Evolutionary conservation across 2,329 filamentous ascomycete genomes (phyloP), one percentile per base, ranked within the genome.

Genomic region (Exophiala calicioides): DNA sequence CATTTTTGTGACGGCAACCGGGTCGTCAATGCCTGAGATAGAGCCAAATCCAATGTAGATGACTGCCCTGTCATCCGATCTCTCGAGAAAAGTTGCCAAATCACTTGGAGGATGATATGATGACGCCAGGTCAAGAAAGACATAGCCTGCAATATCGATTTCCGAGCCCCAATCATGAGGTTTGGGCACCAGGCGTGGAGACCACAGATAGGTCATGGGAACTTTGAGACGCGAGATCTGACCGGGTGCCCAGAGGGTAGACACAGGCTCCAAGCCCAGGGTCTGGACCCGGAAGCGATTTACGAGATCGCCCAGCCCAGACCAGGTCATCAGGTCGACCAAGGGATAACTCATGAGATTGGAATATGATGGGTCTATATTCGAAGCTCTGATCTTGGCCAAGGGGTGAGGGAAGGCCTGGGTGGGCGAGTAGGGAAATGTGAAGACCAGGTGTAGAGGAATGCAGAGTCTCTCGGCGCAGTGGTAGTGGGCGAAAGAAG

Each of bases 261-360:
- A 86, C 2, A 91, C 81, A 0, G 85, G 84, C 54, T 90, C 86
- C 0, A 91, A 68, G 1, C 78, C 79, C 1, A 91, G 70, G 0
- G 81, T 87, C 44, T 82, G 80, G 4, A 81, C 74, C 35, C 88
- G 77, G 57, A 90, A 89, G 20, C 80, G 73, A 60, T 91, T 91
- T 55, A 91, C 79, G 20, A 91, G 69, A 62, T 90, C 87, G 2
- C 87, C 87, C 1, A 91, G 73, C 0, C 76, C 61, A 58, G 68
- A 58, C 52, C 58, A 60, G 29, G 53, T 62, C 53, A 91, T 88
- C 80, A 88, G 85, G 62, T 91, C 87, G 1, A 91, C 85, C 26
- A 91, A 68, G 0, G 85, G 82, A 61, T 90, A 93, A 1, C 81
- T 85, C 63, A 91, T 88, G 61, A 88, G 89, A 65, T 91, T 93